Evolutionary conservation across 306 rosid genomes (phyloP).

Genomic region (Rosa multiflora): DNA sequence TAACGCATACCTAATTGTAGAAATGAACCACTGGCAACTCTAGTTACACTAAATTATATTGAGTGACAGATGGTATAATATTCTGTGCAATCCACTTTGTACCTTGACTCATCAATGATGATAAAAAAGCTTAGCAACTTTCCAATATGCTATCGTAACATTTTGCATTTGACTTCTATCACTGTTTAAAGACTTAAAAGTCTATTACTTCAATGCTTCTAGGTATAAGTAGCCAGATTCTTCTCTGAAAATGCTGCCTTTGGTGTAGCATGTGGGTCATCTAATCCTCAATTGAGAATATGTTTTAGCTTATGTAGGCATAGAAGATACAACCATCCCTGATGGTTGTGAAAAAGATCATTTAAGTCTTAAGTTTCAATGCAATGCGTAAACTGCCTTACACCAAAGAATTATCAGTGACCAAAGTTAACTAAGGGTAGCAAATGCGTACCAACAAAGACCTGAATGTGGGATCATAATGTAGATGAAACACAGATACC

Average conservation of each 20-base stretch:
- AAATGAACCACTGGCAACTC: background rate
- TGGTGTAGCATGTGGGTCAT: background rate
- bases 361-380: background rate
- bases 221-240: background rate
- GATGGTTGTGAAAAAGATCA: background rate
- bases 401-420: background rate
- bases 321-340: background rate
- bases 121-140: background rate
- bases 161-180: background rate
- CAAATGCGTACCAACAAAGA: background rate
- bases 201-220: background rate
- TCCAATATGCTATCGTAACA: background rate
- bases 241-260: background rate
- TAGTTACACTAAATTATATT: background rate
- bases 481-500: constrained; percentile 2
- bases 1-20: background rate
- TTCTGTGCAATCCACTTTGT: background rate
- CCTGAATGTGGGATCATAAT: background rate
- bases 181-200: background rate
- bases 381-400: background rate
- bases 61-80: background rate
- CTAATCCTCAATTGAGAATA: background rate
- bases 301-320: background rate
- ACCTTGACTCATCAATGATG: background rate
- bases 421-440: background rate